A percentile compares a stretch with the other conserved stretches of the same genome.
These are phyloP conservation scores for Calonectria hawksworthii DNA, from an alignment of 2,329 filamentous ascomycete species.

Conservation along the genomic window DNA sequence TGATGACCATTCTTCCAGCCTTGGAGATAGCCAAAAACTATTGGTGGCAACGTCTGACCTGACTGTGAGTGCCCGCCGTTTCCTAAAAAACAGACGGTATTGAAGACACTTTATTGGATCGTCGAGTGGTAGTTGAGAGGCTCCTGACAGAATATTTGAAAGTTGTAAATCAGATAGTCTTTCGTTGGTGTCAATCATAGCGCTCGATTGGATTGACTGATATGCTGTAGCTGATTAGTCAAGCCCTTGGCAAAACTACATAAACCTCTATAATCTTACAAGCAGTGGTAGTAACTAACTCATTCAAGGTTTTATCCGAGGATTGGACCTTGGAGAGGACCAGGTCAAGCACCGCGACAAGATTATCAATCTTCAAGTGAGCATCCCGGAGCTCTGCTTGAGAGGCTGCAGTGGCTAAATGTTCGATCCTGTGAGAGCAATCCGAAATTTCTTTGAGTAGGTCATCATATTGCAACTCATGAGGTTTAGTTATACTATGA, in stretches of 20 bases:
- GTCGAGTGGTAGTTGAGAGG: neutral
- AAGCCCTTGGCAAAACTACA: neutral
- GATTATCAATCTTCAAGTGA: neutral
- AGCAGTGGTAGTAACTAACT: too few species aligned
- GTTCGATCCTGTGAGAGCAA: neutral
- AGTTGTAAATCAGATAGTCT: conserved; percentile 15
- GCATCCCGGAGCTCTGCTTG: conserved; percentile 20
- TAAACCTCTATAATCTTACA: neutral
- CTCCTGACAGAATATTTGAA: neutral
- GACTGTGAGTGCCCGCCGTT: neutral
- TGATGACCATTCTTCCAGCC: neutral
- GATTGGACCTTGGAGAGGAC: neutral
- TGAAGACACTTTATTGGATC: conserved; percentile 5
- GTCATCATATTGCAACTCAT: neutral
- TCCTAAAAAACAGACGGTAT: neutral
- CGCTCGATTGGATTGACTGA: conserved; percentile 16
- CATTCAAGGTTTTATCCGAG: neutral
- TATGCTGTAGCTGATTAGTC: neutral
- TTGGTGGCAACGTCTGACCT: neutral
- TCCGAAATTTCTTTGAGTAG: neutral
- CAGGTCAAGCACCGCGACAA: neutral
- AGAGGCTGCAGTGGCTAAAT: neutral
- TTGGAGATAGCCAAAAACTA: conserved; percentile 26
- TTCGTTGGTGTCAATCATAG: conserved; percentile 17
- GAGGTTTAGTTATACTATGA: conserved; percentile 24